These are phyloP conservation scores for Macrophomina tecta DNA, from an alignment of 2,329 filamentous ascomycete species.

Conservation along the genomic window DNA sequence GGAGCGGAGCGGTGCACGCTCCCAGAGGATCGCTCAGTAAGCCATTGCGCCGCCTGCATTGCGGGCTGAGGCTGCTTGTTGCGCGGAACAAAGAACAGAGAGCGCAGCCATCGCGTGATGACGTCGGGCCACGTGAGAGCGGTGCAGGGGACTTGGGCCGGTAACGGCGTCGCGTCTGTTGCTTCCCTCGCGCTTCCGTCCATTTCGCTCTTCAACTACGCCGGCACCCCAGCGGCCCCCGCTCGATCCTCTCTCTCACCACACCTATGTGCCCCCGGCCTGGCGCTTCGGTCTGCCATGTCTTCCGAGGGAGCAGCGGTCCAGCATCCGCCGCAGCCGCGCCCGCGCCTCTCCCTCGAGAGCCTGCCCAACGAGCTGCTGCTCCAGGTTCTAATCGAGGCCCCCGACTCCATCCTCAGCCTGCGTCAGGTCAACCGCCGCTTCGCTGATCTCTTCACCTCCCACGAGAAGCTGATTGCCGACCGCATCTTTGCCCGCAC, in stretches of 20 bases:
- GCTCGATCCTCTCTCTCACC: background rate
- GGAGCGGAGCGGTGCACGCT: background rate
- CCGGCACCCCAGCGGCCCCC: background rate
- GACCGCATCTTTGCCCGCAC: conserved; percentile 22
- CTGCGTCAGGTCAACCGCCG: conserved; percentile 26
- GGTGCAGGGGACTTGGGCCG: background rate
- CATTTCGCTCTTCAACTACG: conserved; percentile 5
- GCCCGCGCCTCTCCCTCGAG: conserved; percentile 7
- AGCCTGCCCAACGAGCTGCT: conserved; percentile 26
- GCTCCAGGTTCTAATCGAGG: conserved; percentile 18
- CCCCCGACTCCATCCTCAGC: conserved; percentile 16
- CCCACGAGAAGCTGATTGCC: conserved; percentile 25
- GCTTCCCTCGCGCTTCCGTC: background rate
- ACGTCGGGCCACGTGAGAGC: conserved; percentile 18
- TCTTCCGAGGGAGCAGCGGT: conserved; percentile 3
- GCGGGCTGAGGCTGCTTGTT: too few species aligned
- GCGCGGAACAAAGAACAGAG: too few species aligned
- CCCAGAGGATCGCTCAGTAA: background rate
- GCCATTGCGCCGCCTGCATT: background rate
- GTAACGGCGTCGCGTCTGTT: conserved; percentile 3
- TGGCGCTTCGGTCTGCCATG: conserved; percentile 2
- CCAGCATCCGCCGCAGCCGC: background rate
- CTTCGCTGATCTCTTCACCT: conserved; percentile 17
- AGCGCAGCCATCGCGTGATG: background rate
- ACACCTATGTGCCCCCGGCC: conserved; percentile 13